Evolutionary conservation across 495 filamentous ascomycete species (phyloP), one percentile per base, ranked within the genome.

Genomic region (Cercophora scortea): DNA sequence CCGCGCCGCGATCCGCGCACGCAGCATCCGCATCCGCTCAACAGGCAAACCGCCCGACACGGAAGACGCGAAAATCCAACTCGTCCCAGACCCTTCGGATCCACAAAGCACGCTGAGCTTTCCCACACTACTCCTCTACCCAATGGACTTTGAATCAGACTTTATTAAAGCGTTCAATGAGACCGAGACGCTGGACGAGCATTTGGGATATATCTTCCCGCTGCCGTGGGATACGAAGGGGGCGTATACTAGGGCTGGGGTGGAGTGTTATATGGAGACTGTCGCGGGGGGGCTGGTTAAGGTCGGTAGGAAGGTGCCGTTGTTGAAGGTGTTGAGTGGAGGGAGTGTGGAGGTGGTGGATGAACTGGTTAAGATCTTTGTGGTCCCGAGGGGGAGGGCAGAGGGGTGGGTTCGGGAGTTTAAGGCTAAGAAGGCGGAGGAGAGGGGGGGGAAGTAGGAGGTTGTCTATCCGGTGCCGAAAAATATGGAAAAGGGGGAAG

Each of bases 181-280:
- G 73, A 80, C 74, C 45, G 79, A 85, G 49, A 80, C 69, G 0
- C 57, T 96, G 19, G 76, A 69, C 7, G 79, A 88, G 50, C 88
- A 95, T 60, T 71, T 98, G 44, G 73, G 74, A 0, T 93, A 94
- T 53, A 84, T 96, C 13, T 82, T 97, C 49, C 81, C 82, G 35
- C 60, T 77, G 57, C 87, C 89, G n/a, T 97, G 91, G 93, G 93
- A 98, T 62, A 57, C 63, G 13, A 71, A 77, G 56, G 69, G 78
- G 5, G 85, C 86, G 59, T 96, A 95, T 58, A 74, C 67, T 8
- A n/a, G n/a, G 25, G 58, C 72, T 0, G 68, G 70, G 0, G 66
- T 96, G n/a, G 90, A 96, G 59, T 91, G 87, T 57, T 98, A 86
- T 63, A 87, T 91, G 77, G 88, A 96, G 72, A 97, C 89, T 1